Evolutionary conservation across 352 stramenopile species (phyloP).

Genomic region (Globisporangium okanoganense): DNA sequence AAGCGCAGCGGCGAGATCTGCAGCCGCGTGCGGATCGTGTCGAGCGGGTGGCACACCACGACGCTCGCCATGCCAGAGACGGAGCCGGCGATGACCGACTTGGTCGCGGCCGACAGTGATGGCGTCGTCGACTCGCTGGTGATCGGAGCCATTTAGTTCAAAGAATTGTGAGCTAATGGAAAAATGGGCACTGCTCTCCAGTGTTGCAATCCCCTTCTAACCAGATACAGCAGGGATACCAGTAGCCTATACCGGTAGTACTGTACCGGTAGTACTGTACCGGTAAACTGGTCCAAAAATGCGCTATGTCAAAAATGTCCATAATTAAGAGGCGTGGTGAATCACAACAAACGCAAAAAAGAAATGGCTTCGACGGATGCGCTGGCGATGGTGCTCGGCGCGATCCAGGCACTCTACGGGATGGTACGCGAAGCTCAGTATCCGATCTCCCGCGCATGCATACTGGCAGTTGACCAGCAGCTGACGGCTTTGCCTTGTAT

Average conservation of each 20-base stretch:
- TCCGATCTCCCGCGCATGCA: background rate
- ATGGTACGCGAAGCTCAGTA: constrained; percentile 37
- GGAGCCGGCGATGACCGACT: constrained; percentile 72
- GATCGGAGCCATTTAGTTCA: background rate
- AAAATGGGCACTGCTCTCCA: too few relatives aligned
- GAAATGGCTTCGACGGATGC: background rate
- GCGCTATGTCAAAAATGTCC: too few relatives aligned
- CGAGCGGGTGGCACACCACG: constrained; percentile 76
- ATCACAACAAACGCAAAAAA: background rate
- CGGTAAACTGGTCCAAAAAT: too few relatives aligned
- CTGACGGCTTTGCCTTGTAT: background rate
- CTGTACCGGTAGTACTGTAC: too few relatives aligned
- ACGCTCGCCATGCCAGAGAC: constrained; percentile 83
- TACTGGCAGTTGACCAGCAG: background rate
- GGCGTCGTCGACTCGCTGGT: background rate
- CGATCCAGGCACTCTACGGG: constrained; percentile 59
- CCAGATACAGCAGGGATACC: too few relatives aligned
- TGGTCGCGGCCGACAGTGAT: constrained; percentile 51
- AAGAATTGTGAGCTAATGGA: too few relatives aligned
- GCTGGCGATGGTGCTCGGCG: constrained; percentile 45
- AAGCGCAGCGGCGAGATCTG: constrained; percentile 69
- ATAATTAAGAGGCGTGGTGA: too few relatives aligned
- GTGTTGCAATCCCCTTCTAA: too few relatives aligned
- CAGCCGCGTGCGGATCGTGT: constrained; percentile 85
- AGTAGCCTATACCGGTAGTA: too few relatives aligned